These are phyloP conservation scores for Mortierella alpina DNA, from an alignment of 192 early-diverging fungal genomes.

Conservation along the genomic window DNA sequence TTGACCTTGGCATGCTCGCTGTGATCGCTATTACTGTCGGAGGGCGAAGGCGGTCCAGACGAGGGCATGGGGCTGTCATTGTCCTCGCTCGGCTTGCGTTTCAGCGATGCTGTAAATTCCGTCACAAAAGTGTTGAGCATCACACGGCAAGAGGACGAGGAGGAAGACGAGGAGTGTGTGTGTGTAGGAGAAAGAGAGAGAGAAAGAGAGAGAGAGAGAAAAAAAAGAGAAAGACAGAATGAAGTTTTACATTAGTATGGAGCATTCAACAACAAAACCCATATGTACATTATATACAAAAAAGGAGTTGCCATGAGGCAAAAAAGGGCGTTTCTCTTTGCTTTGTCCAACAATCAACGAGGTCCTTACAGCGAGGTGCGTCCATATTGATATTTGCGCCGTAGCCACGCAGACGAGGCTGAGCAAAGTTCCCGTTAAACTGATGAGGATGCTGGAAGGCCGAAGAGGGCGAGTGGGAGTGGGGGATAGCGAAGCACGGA, in stretches of 20 bases:
- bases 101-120: constrained; percentile 27
- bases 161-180: neutral
- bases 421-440: constrained; percentile 38
- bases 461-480: constrained; percentile 48
- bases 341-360: constrained; percentile 1
- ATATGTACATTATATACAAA: neutral
- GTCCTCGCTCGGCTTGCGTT: constrained; percentile 46
- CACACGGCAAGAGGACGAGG: constrained; percentile 20
- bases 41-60: constrained; percentile 46
- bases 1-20: constrained; percentile 48
- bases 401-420: constrained; percentile 21
- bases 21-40: constrained; percentile 23
- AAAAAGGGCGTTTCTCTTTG: neutral
- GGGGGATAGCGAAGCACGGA: constrained; percentile 53
- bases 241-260: neutral
- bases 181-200: constrained; percentile 9
- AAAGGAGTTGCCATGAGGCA: neutral
- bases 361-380: constrained; percentile 44
- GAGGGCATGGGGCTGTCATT: constrained; percentile 48
- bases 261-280: neutral
- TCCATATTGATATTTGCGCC: constrained; percentile 11
- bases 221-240: neutral
- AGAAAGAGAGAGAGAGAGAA: constrained; percentile 18
- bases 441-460: constrained; percentile 52
- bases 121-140: neutral